Evolutionary conservation across 805 yeast species (phyloP).

Genomic region (Metschnikowia corniflorae): DNA sequence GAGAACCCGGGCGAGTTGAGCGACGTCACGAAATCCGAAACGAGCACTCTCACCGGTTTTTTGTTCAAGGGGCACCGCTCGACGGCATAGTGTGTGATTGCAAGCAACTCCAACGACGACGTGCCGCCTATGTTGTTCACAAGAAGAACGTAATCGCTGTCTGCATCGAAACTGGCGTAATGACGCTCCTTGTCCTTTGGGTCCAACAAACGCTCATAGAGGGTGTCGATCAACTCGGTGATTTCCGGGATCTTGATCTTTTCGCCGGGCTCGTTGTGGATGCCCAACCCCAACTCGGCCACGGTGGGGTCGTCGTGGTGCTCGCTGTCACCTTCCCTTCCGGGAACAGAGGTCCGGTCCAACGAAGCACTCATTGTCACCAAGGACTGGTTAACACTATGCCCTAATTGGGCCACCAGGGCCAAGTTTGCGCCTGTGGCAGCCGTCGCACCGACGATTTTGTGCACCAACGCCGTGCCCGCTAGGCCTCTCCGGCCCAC

Average conservation of each 20-base stretch:
- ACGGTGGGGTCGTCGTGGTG: slow-evolving; percentile 50
- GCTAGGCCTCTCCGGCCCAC: slow-evolving; percentile 95
- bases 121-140: slow-evolving; percentile 90
- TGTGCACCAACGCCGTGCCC: slow-evolving; percentile 85
- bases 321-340: slow-evolving; percentile 48
- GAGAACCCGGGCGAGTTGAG: slow-evolving; percentile 91
- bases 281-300: slow-evolving; percentile 92
- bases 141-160: slow-evolving; percentile 67
- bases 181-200: slow-evolving; percentile 70
- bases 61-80: slow-evolving; percentile 51
- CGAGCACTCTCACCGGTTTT: slow-evolving; percentile 63
- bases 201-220: slow-evolving; percentile 62
- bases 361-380: slow-evolving; percentile 89
- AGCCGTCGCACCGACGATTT: slow-evolving; percentile 74
- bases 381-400: slow-evolving; percentile 55
- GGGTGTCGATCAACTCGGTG: slow-evolving; percentile 50
- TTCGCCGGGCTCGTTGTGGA: slow-evolving; percentile 92
- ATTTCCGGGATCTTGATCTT: slow-evolving; percentile 69
- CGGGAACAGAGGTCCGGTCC: slow-evolving; percentile 89
- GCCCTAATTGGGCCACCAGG: slow-evolving; percentile 57
- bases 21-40: slow-evolving; percentile 84
- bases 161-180: slow-evolving; percentile 63
- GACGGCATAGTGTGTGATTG: slow-evolving; percentile 61
- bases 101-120: slow-evolving; percentile 72
- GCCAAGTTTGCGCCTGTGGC: slow-evolving; percentile 41